Evolutionary conservation across 1,139 yeast genomes (phyloP).

Genomic region (Pichia sp.): DNA sequence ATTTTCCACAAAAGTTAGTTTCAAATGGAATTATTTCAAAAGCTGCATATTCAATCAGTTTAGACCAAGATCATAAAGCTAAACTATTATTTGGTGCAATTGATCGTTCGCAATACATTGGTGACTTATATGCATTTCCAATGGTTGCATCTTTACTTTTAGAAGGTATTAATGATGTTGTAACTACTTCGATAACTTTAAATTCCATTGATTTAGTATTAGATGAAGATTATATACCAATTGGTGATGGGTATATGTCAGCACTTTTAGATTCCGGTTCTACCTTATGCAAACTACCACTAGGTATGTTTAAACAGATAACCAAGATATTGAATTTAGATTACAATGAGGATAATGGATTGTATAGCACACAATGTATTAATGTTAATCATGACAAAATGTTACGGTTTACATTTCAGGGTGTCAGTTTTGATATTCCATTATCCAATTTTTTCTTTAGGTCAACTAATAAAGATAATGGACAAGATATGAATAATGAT

Average conservation of each 20-base stretch:
- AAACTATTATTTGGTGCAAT: conserved; percentile 51
- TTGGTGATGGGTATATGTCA: conserved; percentile 34
- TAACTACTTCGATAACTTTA: conserved; percentile 41
- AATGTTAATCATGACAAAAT: conserved; percentile 27
- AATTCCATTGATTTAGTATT: conserved; percentile 22
- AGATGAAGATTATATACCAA: conserved; percentile 5
- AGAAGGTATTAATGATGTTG: conserved; percentile 27
- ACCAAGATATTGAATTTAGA: conserved; percentile 29
- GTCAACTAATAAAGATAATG: not conserved
- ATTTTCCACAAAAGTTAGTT: conserved; percentile 52
- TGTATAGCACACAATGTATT: conserved; percentile 32
- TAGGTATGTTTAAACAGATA: conserved; percentile 33
- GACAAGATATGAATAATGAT: conserved; percentile 9
- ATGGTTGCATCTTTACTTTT: conserved; percentile 32
- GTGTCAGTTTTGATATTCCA: conserved; percentile 43
- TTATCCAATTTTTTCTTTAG: conserved; percentile 32
- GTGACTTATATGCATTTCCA: conserved; percentile 41
- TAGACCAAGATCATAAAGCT: conserved; percentile 38
- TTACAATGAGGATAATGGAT: conserved; percentile 30
- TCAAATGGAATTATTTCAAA: conserved; percentile 45
- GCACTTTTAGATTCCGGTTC: conserved; percentile 65
- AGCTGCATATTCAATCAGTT: conserved; percentile 47
- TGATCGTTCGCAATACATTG: conserved; percentile 46
- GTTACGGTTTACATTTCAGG: conserved; percentile 43
- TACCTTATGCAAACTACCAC: conserved; percentile 48